Conservation (phyloP, 495 filamentous ascomycete genomes). For the Hypomontagnella monticulosa region DNA sequence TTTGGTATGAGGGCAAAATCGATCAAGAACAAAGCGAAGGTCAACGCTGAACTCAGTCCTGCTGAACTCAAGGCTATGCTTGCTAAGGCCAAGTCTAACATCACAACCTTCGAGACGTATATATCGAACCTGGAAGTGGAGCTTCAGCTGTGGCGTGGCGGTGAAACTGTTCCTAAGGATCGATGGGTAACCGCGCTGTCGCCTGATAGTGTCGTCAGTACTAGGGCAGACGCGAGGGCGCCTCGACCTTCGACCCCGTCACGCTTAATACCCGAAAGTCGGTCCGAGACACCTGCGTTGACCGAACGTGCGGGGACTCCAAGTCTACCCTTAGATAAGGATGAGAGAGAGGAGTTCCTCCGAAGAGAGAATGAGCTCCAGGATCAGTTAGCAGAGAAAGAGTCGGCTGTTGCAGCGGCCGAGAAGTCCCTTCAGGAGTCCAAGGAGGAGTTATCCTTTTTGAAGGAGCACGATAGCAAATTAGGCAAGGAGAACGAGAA, state of each 20-base stretch:
- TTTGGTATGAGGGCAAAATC: constrained; percentile 98
- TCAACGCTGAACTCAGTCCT: constrained; percentile 96
- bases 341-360: constrained; percentile 96
- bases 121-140: constrained; percentile 86
- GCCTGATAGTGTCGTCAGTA: constrained; percentile 67
- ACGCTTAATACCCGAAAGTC: constrained; percentile 78
- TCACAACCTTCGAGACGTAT: constrained; percentile 87
- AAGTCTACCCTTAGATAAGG: constrained; percentile 88
- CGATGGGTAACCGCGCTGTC: constrained; percentile 65
- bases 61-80: constrained; percentile 91
- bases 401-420: constrained; percentile 77
- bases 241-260: constrained; percentile 84
- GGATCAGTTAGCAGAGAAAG: constrained; percentile 93
- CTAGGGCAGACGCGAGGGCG: constrained; percentile 68
- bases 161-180: constrained; percentile 89
- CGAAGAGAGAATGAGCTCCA: constrained; percentile 96
- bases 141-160: constrained; percentile 84
- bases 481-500: constrained; percentile 88
- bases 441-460: constrained; percentile 79
- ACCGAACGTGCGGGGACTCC: constrained; percentile 86
- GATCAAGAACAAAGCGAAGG: constrained; percentile 99
- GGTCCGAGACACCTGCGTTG: constrained; percentile 72
- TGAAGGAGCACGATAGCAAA: constrained; percentile 84
- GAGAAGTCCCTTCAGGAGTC: constrained; percentile 82
- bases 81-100: constrained; percentile 89